Conservation (phyloP, 2,329 filamentous ascomycete genomes). For the Colletotrichum aenigma region DNA sequence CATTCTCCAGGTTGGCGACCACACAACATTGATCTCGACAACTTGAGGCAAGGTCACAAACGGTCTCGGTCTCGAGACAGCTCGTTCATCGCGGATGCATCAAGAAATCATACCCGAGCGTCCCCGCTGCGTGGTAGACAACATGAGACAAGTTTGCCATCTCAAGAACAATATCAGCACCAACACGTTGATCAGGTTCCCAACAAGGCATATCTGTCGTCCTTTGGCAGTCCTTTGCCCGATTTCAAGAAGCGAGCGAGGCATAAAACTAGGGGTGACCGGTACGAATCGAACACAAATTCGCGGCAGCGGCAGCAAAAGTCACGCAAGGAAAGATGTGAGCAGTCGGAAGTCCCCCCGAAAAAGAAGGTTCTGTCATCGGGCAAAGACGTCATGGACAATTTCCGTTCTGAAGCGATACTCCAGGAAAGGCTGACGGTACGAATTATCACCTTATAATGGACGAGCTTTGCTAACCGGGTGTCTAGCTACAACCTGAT, state of each 20-base stretch:
- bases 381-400: constrained; percentile 54
- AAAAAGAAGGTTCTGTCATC: constrained; percentile 31
- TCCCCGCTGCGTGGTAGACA: not conserved
- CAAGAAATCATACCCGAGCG: not conserved
- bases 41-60: not conserved
- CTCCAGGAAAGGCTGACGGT: constrained; percentile 42
- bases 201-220: not conserved
- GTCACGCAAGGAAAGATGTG: constrained; percentile 25
- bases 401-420: constrained; percentile 61
- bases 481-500: constrained; percentile 37
- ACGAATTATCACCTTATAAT: not conserved
- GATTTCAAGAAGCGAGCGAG: constrained; percentile 55
- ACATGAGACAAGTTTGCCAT: not conserved
- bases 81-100: constrained; percentile 18
- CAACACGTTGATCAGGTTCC: not conserved
- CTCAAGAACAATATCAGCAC: not conserved
- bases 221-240: not conserved
- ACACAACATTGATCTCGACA: not conserved
- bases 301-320: constrained; percentile 5
- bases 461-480: not conserved
- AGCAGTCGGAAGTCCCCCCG: constrained; percentile 21
- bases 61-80: constrained; percentile 4
- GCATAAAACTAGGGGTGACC: constrained; percentile 59
- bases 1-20: not conserved
- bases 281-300: constrained; percentile 52